phyloP scores from a whole-genome alignment of 176 grass and related monocot species.

The Cenchrus fungigraminus region DNA sequence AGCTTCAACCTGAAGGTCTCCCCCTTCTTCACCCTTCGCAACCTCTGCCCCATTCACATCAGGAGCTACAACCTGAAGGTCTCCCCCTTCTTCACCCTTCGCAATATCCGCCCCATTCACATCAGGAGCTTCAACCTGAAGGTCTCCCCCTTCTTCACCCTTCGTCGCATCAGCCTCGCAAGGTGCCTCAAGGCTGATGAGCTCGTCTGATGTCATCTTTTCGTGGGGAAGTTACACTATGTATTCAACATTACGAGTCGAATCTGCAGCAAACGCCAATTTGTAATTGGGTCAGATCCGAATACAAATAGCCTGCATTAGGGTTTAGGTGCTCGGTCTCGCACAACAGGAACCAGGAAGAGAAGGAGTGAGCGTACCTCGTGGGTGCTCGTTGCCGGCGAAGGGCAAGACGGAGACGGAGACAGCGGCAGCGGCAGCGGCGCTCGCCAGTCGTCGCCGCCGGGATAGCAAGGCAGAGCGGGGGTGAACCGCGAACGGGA shows the following conservation, averaged over 20 bases:
- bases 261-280: background rate
- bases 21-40: background rate
- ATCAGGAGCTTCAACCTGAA: slow-evolving; percentile 13
- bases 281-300: background rate
- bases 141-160: background rate
- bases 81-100: slow-evolving; percentile 2
- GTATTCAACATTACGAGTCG: background rate
- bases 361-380: too few relatives aligned
- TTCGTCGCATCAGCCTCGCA: slow-evolving; percentile 28
- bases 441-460: background rate
- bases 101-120: slow-evolving; percentile 4
- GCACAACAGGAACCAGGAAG: background rate
- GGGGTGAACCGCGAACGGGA: too few relatives aligned
- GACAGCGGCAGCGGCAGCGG: too few relatives aligned
- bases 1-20: slow-evolving; percentile 12
- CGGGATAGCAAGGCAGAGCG: background rate
- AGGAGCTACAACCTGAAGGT: slow-evolving; percentile 8
- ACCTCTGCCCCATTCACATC: slow-evolving; percentile 12
- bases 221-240: background rate
- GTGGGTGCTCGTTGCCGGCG: too few relatives aligned
- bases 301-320: background rate
- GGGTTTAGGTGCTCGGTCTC: background rate
- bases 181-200: slow-evolving; percentile 65
- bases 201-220: slow-evolving; percentile 56
- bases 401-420: background rate